Percentiles rank a stretch among this genome's conserved stretches.
These are phyloP conservation scores for Microascus cirrosus DNA, from an alignment of 2,329 filamentous ascomycete genomes.

Conservation along the genomic window DNA sequence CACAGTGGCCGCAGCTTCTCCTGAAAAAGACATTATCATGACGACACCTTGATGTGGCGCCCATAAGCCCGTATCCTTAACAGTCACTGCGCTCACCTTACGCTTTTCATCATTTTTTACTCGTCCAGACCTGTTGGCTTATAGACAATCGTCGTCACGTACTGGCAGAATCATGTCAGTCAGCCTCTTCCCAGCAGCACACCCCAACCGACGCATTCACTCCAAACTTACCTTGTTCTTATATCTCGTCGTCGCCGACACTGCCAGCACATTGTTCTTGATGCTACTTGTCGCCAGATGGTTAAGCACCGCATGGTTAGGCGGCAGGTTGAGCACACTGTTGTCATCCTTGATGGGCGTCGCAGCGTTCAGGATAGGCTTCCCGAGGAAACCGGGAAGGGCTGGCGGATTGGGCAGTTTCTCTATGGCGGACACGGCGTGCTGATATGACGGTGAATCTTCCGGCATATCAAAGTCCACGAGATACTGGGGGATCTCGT, in stretches of 20 bases:
- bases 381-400: slow-evolving; percentile 82
- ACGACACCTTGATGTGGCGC: neutral
- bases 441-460: slow-evolving; percentile 62
- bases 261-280: slow-evolving; percentile 89
- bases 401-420: slow-evolving; percentile 75
- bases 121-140: slow-evolving; percentile 54
- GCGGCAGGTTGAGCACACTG: slow-evolving; percentile 80
- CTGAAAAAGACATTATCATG: neutral
- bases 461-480: slow-evolving; percentile 79
- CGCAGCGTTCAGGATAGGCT: slow-evolving; percentile 85
- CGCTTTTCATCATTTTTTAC: neutral
- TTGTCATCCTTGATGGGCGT: slow-evolving; percentile 96
- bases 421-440: slow-evolving; percentile 63
- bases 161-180: slow-evolving; percentile 41
- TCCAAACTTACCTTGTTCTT: slow-evolving; percentile 65
- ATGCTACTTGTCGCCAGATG: slow-evolving; percentile 97
- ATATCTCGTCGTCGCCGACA: slow-evolving; percentile 94
- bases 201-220: neutral
- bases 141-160: slow-evolving; percentile 95
- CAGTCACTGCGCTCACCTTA: neutral
- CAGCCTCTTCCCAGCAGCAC: neutral
- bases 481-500: slow-evolving; percentile 72
- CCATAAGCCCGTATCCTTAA: neutral
- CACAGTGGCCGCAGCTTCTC: no score
- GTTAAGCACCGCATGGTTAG: slow-evolving; percentile 93